Conservation (phyloP, 2,329 filamentous ascomycete genomes). For the Verticillium nubilum region DNA sequence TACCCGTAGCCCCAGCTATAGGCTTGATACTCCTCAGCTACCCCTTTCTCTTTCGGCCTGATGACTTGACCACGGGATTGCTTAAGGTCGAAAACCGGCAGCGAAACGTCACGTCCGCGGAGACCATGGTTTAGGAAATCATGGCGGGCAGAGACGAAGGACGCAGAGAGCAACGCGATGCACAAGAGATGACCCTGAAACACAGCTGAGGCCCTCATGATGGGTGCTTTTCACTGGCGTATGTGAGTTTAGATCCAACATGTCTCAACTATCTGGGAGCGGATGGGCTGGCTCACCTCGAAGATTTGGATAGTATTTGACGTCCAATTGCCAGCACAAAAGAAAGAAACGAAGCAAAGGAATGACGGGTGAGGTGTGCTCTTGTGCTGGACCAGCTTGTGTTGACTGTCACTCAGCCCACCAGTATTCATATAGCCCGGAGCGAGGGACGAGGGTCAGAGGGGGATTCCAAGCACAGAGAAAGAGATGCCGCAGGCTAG, state of each 20-base stretch:
- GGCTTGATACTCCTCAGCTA: not conserved
- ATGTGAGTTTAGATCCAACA: not conserved
- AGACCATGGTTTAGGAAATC: not conserved
- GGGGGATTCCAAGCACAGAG: too few species aligned
- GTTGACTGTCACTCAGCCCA: too few species aligned
- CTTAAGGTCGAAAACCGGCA: not conserved
- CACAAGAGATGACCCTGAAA: slow-evolving; percentile 26
- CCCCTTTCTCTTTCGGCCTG: not conserved
- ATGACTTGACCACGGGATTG: not conserved
- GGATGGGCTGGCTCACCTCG: not conserved
- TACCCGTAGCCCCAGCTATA: slow-evolving; percentile 12
- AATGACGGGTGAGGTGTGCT: too few species aligned
- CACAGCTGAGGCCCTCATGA: slow-evolving; percentile 30
- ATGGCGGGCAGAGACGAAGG: slow-evolving; percentile 4
- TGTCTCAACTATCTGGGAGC: not conserved
- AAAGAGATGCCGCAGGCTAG: too few species aligned
- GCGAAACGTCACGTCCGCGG: not conserved
- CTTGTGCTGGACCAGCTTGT: too few species aligned
- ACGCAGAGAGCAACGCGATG: slow-evolving; percentile 18
- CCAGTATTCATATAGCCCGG: too few species aligned
- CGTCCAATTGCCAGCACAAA: too few species aligned
- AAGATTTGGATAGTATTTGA: too few species aligned
- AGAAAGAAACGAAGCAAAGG: too few species aligned
- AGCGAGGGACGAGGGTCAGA: too few species aligned
- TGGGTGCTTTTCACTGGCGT: not conserved